Conservation (phyloP, 2,329 filamentous ascomycete genomes). For the Botryosphaeria agaves region DNA sequence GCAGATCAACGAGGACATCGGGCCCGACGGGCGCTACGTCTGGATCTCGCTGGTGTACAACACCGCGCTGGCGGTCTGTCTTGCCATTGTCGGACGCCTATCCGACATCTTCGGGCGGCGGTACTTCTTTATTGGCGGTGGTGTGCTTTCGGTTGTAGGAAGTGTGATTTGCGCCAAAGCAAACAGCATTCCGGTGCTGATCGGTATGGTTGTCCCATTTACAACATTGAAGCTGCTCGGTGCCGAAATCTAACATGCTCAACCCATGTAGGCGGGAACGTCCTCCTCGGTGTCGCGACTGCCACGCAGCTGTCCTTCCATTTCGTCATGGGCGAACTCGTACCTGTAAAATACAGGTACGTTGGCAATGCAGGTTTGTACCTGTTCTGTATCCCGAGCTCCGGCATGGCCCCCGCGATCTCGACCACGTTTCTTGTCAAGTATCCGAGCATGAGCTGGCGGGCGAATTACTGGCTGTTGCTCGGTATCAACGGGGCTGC, state of each 20-base stretch:
- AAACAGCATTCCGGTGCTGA: slow-evolving; percentile 10
- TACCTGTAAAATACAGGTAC: slow-evolving; percentile 13
- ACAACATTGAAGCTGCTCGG: neutral
- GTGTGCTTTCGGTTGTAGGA: slow-evolving; percentile 15
- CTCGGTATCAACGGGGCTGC: slow-evolving; percentile 7
- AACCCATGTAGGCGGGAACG: too few species aligned
- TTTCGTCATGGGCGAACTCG: slow-evolving; percentile 20
- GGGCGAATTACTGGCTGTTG: slow-evolving; percentile 9
- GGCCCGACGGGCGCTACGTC: neutral
- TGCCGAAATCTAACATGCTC: slow-evolving; percentile 2
- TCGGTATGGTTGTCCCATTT: slow-evolving; percentile 5
- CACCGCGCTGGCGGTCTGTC: neutral
- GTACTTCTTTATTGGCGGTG: slow-evolving; percentile 18
- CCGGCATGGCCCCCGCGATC: slow-evolving; percentile 8
- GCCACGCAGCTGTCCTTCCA: slow-evolving; percentile 21
- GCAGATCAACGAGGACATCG: slow-evolving; percentile 2
- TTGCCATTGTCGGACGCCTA: slow-evolving; percentile 16
- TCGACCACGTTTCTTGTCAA: slow-evolving; percentile 6
- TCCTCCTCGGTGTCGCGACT: slow-evolving; percentile 19
- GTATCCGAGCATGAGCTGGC: slow-evolving; percentile 8
- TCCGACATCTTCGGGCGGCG: slow-evolving; percentile 21
- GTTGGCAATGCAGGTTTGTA: slow-evolving; percentile 7
- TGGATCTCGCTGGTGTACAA: slow-evolving; percentile 2
- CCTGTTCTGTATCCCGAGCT: slow-evolving; percentile 5
- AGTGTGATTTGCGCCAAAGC: slow-evolving; percentile 17